These are phyloP conservation scores for Sarocladium brachiariae DNA, from an alignment of 2,329 filamentous ascomycete species.

Conservation along the genomic window DNA sequence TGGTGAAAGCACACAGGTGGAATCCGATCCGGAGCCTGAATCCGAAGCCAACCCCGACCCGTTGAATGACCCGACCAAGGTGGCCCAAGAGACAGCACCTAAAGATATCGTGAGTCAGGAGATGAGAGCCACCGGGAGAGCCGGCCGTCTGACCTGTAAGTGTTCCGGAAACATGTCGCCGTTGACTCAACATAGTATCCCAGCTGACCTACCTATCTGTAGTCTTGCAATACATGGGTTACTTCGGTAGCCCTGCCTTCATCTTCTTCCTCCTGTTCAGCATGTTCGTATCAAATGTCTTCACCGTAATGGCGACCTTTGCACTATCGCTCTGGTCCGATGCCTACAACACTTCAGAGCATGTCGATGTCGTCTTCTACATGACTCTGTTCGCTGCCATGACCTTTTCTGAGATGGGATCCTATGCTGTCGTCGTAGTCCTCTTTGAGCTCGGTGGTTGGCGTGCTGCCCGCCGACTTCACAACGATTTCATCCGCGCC, in stretches of 20 bases:
- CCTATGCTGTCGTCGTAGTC: constrained; percentile 35
- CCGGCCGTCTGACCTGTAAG: constrained; percentile 38
- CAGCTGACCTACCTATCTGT: too few relatives aligned
- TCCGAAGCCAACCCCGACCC: constrained; percentile 22
- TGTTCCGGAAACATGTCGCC: too few relatives aligned
- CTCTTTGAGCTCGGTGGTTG: constrained; percentile 49
- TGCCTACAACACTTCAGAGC: constrained; percentile 34
- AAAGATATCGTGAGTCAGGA: constrained; percentile 41
- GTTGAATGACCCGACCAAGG: constrained; percentile 25
- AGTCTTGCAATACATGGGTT: constrained; percentile 45
- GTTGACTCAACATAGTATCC: too few relatives aligned
- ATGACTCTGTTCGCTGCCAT: constrained; percentile 44
- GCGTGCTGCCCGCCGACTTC: constrained; percentile 46
- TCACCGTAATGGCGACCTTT: constrained; percentile 34
- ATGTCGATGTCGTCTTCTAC: constrained; percentile 42
- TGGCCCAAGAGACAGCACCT: constrained; percentile 26
- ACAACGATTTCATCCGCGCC: constrained; percentile 44
- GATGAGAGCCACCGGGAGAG: constrained; percentile 37
- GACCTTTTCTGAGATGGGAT: constrained; percentile 34
- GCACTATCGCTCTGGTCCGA: constrained; percentile 50
- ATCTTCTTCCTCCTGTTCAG: constrained; percentile 31
- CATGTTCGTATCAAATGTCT: constrained; percentile 33
- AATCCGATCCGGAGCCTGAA: constrained; percentile 23
- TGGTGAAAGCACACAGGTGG: constrained; percentile 13
- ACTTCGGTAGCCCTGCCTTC: constrained; percentile 41